Conservation (phyloP, 1,284 basidiomycete genomes). For the Neolentinus lepideus region DNA sequence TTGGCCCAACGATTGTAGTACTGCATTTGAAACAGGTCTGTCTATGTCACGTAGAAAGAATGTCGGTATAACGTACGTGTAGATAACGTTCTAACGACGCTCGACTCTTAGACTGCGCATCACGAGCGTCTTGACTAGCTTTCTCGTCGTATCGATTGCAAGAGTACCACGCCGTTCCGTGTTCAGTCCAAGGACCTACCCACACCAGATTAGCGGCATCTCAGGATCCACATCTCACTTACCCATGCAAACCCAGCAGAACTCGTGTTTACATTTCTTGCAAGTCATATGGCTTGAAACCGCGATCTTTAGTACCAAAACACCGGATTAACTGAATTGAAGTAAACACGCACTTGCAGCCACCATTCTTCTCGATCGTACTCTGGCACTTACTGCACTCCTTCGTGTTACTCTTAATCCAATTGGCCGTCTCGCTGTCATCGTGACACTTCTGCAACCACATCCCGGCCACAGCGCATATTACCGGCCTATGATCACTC, state of each 20-base stretch:
- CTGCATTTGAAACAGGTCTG: slow-evolving; percentile 29
- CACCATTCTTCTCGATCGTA: slow-evolving; percentile 99
- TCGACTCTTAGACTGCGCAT: slow-evolving; percentile 83
- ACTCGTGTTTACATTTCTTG: slow-evolving; percentile 95
- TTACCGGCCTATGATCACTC: slow-evolving; percentile 85
- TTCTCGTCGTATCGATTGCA: slow-evolving; percentile 98
- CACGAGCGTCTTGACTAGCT: slow-evolving; percentile 81
- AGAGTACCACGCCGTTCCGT: slow-evolving; percentile 96
- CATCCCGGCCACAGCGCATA: slow-evolving; percentile 84
- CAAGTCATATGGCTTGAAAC: slow-evolving; percentile 90
- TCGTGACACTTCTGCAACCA: slow-evolving; percentile 98
- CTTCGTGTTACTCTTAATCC: slow-evolving; percentile 99
- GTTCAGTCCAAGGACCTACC: slow-evolving; percentile 92
- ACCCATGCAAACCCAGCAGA: slow-evolving; percentile 82
- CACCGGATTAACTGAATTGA: slow-evolving; percentile 7
- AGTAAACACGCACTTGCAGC: slow-evolving; percentile 87
- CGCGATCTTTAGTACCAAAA: slow-evolving; percentile 5
- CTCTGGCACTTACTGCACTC: slow-evolving; percentile 94
- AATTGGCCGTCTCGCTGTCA: slow-evolving; percentile 97
- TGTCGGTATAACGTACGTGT: slow-evolving; percentile 58
- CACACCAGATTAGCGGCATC: slow-evolving; percentile 31
- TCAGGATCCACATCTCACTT: slow-evolving; percentile 8
- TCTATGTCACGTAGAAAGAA: slow-evolving; percentile 1
- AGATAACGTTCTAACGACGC: slow-evolving; percentile 92
- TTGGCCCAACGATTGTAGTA: slow-evolving; percentile 99